Conservation (phyloP, 129 eudicot species). For the Kitagawia praeruptora region DNA sequence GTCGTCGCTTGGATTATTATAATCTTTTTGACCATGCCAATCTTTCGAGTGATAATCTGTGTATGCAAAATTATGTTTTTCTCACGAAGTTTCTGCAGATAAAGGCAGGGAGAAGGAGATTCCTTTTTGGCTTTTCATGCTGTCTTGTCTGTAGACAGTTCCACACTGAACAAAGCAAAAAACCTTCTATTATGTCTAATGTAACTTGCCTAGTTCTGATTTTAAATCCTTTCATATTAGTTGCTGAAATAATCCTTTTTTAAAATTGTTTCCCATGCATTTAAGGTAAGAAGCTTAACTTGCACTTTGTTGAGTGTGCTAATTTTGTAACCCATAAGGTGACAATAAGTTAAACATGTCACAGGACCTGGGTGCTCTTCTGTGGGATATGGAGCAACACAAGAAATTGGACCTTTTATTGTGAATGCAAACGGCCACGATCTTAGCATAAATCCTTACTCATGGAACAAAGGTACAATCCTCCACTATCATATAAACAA, state of each 20-base stretch:
- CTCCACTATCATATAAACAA: not conserved
- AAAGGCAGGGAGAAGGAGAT: slow-evolving; percentile 10
- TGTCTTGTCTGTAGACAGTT: slow-evolving; percentile 16
- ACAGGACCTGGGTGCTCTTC: slow-evolving; percentile 98
- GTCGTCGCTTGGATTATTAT: slow-evolving; percentile 20
- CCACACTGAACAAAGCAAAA: slow-evolving; percentile 8
- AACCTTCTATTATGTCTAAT: not conserved
- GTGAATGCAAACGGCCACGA: slow-evolving; percentile 47
- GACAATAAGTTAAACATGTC: slow-evolving; percentile 24
- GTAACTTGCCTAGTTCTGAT: slow-evolving; percentile 10
- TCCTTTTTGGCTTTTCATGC: slow-evolving; percentile 13
- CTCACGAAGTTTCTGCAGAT: not conserved
- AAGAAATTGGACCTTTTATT: slow-evolving; percentile 91
- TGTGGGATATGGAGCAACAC: slow-evolving; percentile 99
- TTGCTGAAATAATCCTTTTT: slow-evolving; percentile 3
- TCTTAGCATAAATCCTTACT: slow-evolving; percentile 56
- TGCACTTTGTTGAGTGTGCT: slow-evolving; percentile 20
- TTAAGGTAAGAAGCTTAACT: slow-evolving; percentile 15
- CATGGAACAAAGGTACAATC: slow-evolving; percentile 59
- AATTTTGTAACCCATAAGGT: slow-evolving; percentile 38
- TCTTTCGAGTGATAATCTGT: not conserved
- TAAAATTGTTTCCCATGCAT: slow-evolving; percentile 16
- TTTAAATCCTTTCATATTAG: not conserved
- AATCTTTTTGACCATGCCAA: slow-evolving; percentile 15
- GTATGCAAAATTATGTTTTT: not conserved